Conservation (phyloP, 495 filamentous ascomycete genomes). For the Viridothelium virens region DNA sequence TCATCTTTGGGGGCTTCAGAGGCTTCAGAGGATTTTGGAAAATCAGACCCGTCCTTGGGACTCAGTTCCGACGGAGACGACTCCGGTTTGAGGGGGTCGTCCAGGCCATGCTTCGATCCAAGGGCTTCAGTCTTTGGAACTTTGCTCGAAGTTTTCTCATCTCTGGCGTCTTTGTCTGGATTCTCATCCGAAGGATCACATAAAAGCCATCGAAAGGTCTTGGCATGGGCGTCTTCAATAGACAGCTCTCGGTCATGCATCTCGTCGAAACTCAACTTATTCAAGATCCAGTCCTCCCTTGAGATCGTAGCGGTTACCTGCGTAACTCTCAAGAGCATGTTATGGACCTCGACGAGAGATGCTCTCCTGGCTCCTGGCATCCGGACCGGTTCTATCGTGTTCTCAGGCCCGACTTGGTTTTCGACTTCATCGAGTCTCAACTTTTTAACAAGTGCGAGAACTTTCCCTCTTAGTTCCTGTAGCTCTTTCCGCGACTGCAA, state of each 20-base stretch:
- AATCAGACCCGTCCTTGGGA: background rate
- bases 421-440: background rate
- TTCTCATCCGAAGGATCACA: background rate
- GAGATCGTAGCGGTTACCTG: constrained; percentile 1
- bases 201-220: constrained; percentile 7
- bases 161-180: background rate
- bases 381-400: background rate
- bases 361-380: background rate
- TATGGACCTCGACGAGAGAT: background rate
- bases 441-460: background rate
- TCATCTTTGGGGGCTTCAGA: background rate
- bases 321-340: background rate
- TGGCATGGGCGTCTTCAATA: constrained; percentile 1
- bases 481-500: background rate
- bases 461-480: background rate
- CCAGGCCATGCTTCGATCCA: background rate
- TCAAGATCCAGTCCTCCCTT: constrained; percentile 3
- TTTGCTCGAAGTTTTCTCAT: background rate
- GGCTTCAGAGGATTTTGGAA: constrained; percentile 1
- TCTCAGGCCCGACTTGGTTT: background rate
- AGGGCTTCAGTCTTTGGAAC: background rate
- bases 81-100: background rate
- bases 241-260: background rate
- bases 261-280: constrained; percentile 6
- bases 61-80: background rate